phyloP scores from a whole-genome alignment of 441 rosid genomes.

The Pelargonium citronellum region DNA sequence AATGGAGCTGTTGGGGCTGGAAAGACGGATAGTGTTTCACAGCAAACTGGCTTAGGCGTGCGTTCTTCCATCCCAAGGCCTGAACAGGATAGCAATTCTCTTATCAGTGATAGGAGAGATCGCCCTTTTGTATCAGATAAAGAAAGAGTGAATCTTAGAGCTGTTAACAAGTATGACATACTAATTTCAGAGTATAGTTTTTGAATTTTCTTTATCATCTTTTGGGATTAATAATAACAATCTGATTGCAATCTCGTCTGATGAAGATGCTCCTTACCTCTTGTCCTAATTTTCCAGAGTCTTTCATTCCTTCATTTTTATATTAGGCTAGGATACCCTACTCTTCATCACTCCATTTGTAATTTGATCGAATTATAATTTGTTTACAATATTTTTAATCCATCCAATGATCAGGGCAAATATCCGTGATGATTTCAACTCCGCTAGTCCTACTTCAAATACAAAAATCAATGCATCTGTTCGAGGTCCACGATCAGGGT shows the following conservation, averaged over 20 bases:
- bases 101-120: conserved; percentile 72
- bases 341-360: neutral
- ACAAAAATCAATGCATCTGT: conserved; percentile 59
- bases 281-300: conserved; percentile 4
- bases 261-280: conserved; percentile 4
- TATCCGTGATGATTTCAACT: conserved; percentile 67
- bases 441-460: conserved; percentile 75
- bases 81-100: conserved; percentile 53
- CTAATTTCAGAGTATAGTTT: conserved; percentile 14
- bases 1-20: conserved; percentile 66
- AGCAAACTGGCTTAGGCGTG: conserved; percentile 48
- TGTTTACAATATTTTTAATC: conserved; percentile 17
- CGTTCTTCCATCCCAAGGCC: conserved; percentile 60
- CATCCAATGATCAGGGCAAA: conserved; percentile 49
- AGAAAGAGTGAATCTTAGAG: conserved; percentile 69
- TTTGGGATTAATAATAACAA: neutral
- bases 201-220: neutral
- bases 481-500: conserved; percentile 76
- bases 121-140: conserved; percentile 67
- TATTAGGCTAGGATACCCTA: neutral
- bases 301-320: neutral
- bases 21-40: conserved; percentile 60
- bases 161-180: conserved; percentile 66
- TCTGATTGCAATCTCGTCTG: neutral
- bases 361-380: conserved; percentile 10